Percentiles rank a stretch among this genome's conserved stretches.
These are phyloP conservation scores for Trichoderma sp. DNA, from an alignment of 2,329 filamentous ascomycete species.

Conservation along the genomic window DNA sequence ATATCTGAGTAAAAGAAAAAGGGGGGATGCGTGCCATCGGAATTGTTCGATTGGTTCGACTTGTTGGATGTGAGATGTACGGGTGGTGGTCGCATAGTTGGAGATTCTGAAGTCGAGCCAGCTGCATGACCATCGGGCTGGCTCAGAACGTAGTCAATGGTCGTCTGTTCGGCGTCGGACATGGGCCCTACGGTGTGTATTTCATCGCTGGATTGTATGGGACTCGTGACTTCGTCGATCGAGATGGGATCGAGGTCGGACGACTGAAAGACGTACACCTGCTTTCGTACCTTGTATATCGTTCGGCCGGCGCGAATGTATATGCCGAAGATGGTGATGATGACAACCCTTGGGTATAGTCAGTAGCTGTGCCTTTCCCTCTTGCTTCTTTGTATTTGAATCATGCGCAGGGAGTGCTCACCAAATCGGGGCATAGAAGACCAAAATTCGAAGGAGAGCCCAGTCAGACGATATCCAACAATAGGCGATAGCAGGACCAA, in stretches of 20 bases:
- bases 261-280: slow-evolving; percentile 52
- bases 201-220: slow-evolving; percentile 59
- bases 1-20: neutral
- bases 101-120: slow-evolving; percentile 30
- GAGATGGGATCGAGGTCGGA: slow-evolving; percentile 42
- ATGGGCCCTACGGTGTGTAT: slow-evolving; percentile 46
- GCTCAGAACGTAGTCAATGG: neutral
- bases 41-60: slow-evolving; percentile 8
- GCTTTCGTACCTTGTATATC: slow-evolving; percentile 63
- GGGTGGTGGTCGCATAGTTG: slow-evolving; percentile 38
- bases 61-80: neutral
- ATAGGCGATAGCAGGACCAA: slow-evolving; percentile 75
- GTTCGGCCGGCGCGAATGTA: slow-evolving; percentile 57
- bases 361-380: neutral
- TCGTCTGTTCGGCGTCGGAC: neutral
- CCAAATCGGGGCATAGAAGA: slow-evolving; percentile 71
- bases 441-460: slow-evolving; percentile 67
- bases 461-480: slow-evolving; percentile 70
- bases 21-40: neutral
- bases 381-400: neutral
- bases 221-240: slow-evolving; percentile 46
- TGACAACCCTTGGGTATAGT: slow-evolving; percentile 27
- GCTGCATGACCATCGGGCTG: slow-evolving; percentile 6
- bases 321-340: slow-evolving; percentile 31
- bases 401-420: slow-evolving; percentile 21